phyloP scores from a whole-genome alignment of 2,329 filamentous ascomycete genomes.

The Aspergillus ochraceus region DNA sequence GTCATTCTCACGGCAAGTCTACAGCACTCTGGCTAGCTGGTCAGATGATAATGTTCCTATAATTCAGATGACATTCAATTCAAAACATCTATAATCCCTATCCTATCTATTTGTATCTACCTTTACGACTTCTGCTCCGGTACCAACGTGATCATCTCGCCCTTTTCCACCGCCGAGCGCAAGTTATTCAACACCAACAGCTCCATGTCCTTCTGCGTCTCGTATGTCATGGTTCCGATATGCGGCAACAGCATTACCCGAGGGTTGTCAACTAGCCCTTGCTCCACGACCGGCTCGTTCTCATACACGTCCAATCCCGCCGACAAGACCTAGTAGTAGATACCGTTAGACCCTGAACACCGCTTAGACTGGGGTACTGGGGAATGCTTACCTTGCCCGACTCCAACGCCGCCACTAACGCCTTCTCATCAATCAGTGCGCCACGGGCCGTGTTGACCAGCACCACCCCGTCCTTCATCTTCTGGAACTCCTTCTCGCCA shows the following conservation, averaged over 20 bases:
- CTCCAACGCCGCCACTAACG: slow-evolving; percentile 45
- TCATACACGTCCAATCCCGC: slow-evolving; percentile 51
- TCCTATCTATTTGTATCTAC: neutral
- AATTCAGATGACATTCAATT: neutral
- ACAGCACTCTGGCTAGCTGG: too few relatives aligned
- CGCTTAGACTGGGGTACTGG: neutral
- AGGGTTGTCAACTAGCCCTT: slow-evolving; percentile 47
- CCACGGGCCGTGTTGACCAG: slow-evolving; percentile 48
- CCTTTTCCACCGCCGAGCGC: slow-evolving; percentile 56
- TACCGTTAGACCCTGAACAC: neutral
- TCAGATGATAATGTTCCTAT: neutral
- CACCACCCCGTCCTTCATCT: slow-evolving; percentile 48
- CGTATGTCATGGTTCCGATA: slow-evolving; percentile 60
- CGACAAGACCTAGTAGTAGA: slow-evolving; percentile 37
- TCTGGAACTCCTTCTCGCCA: slow-evolving; percentile 43
- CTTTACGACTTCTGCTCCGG: slow-evolving; percentile 54
- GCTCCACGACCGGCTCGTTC: slow-evolving; percentile 48
- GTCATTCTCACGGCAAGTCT: too few relatives aligned
- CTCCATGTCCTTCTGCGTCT: slow-evolving; percentile 64
- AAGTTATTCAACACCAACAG: slow-evolving; percentile 59
- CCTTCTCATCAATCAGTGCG: slow-evolving; percentile 48
- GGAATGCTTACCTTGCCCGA: slow-evolving; percentile 41
- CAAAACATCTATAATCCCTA: neutral
- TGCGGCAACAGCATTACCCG: slow-evolving; percentile 58
- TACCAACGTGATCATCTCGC: slow-evolving; percentile 60